Conservation (phyloP, 176 grass and related monocot species). For the Avena insularis region DNA sequence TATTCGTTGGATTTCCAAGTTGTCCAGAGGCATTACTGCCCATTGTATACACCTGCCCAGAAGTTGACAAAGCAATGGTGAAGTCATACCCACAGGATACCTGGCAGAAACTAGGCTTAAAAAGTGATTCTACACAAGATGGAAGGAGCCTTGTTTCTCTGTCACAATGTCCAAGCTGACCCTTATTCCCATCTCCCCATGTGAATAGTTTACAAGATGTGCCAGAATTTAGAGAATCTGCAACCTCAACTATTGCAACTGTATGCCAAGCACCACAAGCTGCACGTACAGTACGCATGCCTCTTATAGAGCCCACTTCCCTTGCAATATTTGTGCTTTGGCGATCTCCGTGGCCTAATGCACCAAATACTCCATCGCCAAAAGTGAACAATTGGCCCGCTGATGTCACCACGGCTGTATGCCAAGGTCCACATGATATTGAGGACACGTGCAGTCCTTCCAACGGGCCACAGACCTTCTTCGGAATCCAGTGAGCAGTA, state of each 20-base stretch:
- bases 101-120: constrained; percentile 54
- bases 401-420: constrained; percentile 70
- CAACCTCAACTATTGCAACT: constrained; percentile 66
- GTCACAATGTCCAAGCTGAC: constrained; percentile 74
- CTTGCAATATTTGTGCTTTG: constrained; percentile 55
- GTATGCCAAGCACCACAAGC: constrained; percentile 86
- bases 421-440: constrained; percentile 78
- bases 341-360: constrained; percentile 75
- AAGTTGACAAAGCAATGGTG: constrained; percentile 59
- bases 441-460: constrained; percentile 62
- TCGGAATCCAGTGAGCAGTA: constrained; percentile 76
- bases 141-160: constrained; percentile 60
- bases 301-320: constrained; percentile 68
- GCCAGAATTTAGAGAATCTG: constrained; percentile 54
- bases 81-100: constrained; percentile 81
- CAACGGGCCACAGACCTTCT: constrained; percentile 62
- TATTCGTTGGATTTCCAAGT: constrained; percentile 57
- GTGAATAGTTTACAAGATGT: constrained; percentile 67
- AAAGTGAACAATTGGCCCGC: constrained; percentile 73
- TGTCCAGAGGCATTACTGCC: constrained; percentile 72
- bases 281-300: constrained; percentile 53
- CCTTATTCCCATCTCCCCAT: constrained; percentile 84
- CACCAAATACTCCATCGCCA: constrained; percentile 76
- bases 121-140: constrained; percentile 53
- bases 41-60: constrained; percentile 67